A percentile compares a stretch with the other conserved stretches of the same genome.
These are phyloP conservation scores for Protea cynaroides DNA, from an alignment of 164 flowering plant species.

Conservation along the genomic window DNA sequence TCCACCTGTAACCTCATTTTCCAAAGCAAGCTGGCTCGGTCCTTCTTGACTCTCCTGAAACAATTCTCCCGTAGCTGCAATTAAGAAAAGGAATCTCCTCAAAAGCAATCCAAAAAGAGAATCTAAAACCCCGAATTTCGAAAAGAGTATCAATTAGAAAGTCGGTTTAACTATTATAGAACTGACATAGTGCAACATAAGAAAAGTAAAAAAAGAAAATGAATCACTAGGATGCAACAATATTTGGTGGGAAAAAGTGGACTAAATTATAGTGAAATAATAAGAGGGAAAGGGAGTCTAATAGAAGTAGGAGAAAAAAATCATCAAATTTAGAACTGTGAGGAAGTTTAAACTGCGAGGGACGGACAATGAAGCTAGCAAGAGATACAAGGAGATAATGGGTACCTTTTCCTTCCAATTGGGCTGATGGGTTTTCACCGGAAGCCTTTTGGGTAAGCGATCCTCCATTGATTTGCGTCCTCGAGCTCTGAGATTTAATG, in stretches of 20 bases:
- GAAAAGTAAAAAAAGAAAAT: neutral
- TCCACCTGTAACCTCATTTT: conserved; percentile 39
- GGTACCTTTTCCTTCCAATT: conserved; percentile 28
- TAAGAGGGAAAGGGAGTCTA: neutral
- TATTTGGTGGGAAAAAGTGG: too few relatives aligned
- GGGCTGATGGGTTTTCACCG: conserved; percentile 16
- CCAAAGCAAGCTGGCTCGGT: conserved; percentile 62
- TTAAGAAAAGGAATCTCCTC: neutral
- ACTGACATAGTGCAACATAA: neutral
- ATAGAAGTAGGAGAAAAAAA: neutral
- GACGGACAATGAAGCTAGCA: neutral
- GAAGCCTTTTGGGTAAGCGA: conserved; percentile 12
- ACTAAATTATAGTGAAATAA: too few relatives aligned
- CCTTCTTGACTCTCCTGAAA: conserved; percentile 52
- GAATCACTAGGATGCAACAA: too few relatives aligned
- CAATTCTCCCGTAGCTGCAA: conserved; percentile 73
- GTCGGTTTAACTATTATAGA: neutral
- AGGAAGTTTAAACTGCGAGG: neutral
- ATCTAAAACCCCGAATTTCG: neutral
- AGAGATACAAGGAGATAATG: too few relatives aligned
- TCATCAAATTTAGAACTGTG: neutral
- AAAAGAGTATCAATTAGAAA: too few relatives aligned
- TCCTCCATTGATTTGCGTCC: conserved; percentile 17
- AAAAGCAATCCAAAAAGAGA: neutral
- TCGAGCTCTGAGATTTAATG: neutral